Conservation (phyloP, 192 early-diverging fungal species). For the Backusella westeae region DNA sequence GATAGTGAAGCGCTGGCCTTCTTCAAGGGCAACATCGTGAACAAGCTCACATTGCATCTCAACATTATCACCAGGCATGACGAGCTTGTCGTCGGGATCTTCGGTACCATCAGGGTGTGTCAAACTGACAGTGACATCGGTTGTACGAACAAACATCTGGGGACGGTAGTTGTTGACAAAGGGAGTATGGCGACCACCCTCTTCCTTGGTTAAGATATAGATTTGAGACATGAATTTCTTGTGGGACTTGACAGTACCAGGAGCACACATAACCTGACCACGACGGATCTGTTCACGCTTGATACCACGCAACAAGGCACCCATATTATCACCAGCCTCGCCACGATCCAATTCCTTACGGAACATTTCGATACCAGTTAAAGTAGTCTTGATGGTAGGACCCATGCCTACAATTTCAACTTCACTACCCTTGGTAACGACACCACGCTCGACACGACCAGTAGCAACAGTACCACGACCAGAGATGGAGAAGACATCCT, state of each 20-base stretch:
- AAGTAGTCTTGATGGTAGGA: conserved; percentile 82
- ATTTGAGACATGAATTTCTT: conserved; percentile 90
- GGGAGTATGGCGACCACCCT: conserved; percentile 96
- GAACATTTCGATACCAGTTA: conserved; percentile 99
- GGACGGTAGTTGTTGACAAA: conserved; percentile 98
- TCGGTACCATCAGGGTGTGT: conserved; percentile 70
- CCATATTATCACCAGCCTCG: conserved; percentile 98
- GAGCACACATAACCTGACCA: conserved; percentile 89
- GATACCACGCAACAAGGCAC: conserved; percentile 91
- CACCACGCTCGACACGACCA: conserved; percentile 92
- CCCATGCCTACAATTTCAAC: conserved; percentile 96
- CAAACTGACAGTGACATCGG: conserved; percentile 90
- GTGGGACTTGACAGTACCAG: conserved; percentile 93
- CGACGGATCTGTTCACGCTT: conserved; percentile 95
- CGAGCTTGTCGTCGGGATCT: conserved; percentile 91
- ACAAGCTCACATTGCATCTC: conserved; percentile 82
- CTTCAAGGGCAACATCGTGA: conserved; percentile 82
- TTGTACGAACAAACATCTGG: conserved; percentile 93
- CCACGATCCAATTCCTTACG: conserved; percentile 97
- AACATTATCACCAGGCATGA: conserved; percentile 97
- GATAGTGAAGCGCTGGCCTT: conserved; percentile 93
- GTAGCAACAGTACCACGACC: conserved; percentile 96
- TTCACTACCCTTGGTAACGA: conserved; percentile 89
- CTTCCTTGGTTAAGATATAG: conserved; percentile 95
- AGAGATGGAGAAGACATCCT: conserved; percentile 97